A percentile compares a stretch with the other conserved stretches of the same genome.
phyloP scores from a whole-genome alignment of 2,329 filamentous ascomycete species.

The Madurella fahalii region DNA sequence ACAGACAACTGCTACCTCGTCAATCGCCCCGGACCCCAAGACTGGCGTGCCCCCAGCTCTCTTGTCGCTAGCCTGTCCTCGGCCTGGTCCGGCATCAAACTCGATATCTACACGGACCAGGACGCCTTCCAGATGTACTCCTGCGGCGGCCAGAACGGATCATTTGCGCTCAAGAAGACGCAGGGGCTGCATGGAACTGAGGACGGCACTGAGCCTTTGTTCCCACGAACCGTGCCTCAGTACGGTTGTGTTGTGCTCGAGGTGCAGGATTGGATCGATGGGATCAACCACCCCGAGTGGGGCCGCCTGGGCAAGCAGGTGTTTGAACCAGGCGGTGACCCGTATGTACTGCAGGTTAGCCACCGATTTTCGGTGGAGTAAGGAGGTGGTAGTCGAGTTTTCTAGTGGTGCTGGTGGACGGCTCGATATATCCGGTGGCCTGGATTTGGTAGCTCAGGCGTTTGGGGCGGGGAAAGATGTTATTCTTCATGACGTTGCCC shows the following conservation, averaged over 20 bases:
- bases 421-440: background rate
- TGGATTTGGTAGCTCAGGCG: background rate
- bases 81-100: conserved; percentile 73
- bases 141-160: conserved; percentile 73
- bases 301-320: conserved; percentile 60
- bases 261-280: conserved; percentile 91
- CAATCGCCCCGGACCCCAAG: conserved; percentile 57
- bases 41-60: conserved; percentile 56
- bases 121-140: conserved; percentile 85
- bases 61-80: conserved; percentile 66
- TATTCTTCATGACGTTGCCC: background rate
- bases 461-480: background rate
- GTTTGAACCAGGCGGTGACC: conserved; percentile 54
- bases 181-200: conserved; percentile 59
- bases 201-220: conserved; percentile 28
- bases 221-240: conserved; percentile 62
- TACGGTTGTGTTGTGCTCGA: conserved; percentile 89
- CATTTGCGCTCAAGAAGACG: conserved; percentile 62
- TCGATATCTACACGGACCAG: conserved; percentile 81
- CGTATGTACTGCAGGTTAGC: conserved; percentile 59
- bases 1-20: conserved; percentile 65
- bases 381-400: background rate
- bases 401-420: background rate
- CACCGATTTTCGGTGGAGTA: conserved; percentile 55
- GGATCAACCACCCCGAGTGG: conserved; percentile 90